Conservation (phyloP, 2,329 filamentous ascomycete species). For the Ilyonectria sp. region DNA sequence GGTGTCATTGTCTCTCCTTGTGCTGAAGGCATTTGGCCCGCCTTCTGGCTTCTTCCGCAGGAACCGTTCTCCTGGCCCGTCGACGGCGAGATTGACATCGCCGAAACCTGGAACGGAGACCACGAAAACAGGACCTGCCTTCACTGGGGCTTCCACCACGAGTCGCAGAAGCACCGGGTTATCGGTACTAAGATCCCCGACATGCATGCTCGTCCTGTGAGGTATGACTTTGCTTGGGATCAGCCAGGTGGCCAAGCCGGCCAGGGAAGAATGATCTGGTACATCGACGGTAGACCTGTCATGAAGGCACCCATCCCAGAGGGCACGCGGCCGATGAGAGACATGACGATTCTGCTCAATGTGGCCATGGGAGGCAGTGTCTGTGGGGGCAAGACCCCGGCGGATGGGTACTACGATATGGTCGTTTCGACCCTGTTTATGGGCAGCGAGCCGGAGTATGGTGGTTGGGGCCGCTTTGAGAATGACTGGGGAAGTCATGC, state of each 20-base stretch:
- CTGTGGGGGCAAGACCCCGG: constrained; percentile 65
- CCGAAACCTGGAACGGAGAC: constrained; percentile 74
- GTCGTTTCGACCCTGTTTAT: constrained; percentile 67
- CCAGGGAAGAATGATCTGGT: constrained; percentile 69
- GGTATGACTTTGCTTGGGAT: constrained; percentile 72
- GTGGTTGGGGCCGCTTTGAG: constrained; percentile 70
- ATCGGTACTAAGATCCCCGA: constrained; percentile 65
- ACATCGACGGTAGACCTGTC: constrained; percentile 69
- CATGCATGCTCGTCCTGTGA: constrained; percentile 63
- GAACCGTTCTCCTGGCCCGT: constrained; percentile 72
- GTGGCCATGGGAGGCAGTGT: constrained; percentile 76
- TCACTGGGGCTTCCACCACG: constrained; percentile 72
- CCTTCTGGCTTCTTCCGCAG: constrained; percentile 72
- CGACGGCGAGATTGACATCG: constrained; percentile 73
- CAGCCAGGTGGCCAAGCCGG: constrained; percentile 59
- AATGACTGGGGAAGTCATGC: constrained; percentile 60
- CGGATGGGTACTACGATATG: constrained; percentile 70
- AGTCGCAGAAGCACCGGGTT: constrained; percentile 71
- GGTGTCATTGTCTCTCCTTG: constrained; percentile 67
- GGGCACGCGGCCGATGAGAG: constrained; percentile 68
- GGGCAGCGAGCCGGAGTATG: constrained; percentile 64
- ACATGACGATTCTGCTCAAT: constrained; percentile 71
- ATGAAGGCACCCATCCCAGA: constrained; percentile 70
- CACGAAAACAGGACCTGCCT: constrained; percentile 69
- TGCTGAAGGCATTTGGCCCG: constrained; percentile 72